Evolutionary conservation across 2,329 filamentous ascomycete genomes (phyloP).

Genomic region (Myriosclerotinia duriaeana): DNA sequence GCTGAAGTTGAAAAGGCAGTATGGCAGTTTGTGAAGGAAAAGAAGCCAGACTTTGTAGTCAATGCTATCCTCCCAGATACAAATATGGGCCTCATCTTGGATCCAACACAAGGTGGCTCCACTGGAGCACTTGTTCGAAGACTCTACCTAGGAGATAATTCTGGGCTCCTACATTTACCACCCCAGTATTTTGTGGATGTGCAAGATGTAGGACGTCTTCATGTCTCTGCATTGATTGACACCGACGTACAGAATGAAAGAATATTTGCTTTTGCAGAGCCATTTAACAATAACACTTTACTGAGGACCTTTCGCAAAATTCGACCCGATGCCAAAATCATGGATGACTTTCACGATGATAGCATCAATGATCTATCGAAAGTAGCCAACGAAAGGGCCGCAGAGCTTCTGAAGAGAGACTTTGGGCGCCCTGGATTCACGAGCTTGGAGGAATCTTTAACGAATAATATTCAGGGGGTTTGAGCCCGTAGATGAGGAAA

Average conservation of each 20-base stretch:
- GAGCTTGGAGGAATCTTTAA: conserved; percentile 19
- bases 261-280: conserved; percentile 36
- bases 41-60: conserved; percentile 37
- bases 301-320: conserved; percentile 34
- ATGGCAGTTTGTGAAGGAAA: conserved; percentile 44
- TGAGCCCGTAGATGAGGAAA: not conserved
- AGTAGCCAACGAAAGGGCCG: conserved; percentile 30
- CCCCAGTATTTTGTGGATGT: conserved; percentile 41
- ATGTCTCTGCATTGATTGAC: conserved; percentile 38
- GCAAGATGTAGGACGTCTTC: conserved; percentile 38
- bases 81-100: conserved; percentile 29
- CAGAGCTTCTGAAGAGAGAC: conserved; percentile 29
- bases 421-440: conserved; percentile 23
- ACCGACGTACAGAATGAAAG: conserved; percentile 36
- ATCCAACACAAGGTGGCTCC: conserved; percentile 25
- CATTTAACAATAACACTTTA: conserved; percentile 27
- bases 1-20: conserved; percentile 42
- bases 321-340: conserved; percentile 33
- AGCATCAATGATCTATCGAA: conserved; percentile 30
- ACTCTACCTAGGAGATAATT: conserved; percentile 33
- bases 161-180: not conserved
- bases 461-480: conserved; percentile 13
- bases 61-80: conserved; percentile 36
- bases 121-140: conserved; percentile 31
- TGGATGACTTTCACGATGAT: conserved; percentile 31